These are phyloP conservation scores for Tylopilus rubrobrunneus DNA, from an alignment of 768 basidiomycete genomes.

Conservation along the genomic window DNA sequence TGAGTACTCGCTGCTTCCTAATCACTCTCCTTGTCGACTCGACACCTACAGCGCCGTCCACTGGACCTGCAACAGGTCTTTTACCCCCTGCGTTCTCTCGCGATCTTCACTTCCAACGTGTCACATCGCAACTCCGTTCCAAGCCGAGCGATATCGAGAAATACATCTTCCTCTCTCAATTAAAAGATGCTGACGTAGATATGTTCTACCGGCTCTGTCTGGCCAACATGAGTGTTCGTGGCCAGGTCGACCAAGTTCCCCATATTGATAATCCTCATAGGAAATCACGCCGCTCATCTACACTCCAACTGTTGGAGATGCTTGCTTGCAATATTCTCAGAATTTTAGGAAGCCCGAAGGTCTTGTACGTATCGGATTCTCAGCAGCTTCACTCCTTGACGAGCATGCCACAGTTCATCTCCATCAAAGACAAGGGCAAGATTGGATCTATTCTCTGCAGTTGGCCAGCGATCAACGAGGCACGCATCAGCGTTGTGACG, in stretches of 20 bases:
- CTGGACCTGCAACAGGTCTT: conserved; percentile 44
- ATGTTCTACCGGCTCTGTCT: conserved; percentile 80
- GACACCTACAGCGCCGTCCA: conserved; percentile 35
- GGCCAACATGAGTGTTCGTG: conserved; percentile 48
- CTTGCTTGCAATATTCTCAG: conserved; percentile 78
- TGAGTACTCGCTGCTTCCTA: conserved; percentile 24
- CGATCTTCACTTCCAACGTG: conserved; percentile 52
- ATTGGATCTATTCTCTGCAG: conserved; percentile 65
- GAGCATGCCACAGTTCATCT: conserved; percentile 54
- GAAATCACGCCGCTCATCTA: conserved; percentile 79
- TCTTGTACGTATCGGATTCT: conserved; percentile 40
- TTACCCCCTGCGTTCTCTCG: conserved; percentile 56
- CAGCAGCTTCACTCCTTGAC: not conserved
- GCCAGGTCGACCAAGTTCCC: not conserved
- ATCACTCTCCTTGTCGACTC: conserved; percentile 3
- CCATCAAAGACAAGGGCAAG: conserved; percentile 79
- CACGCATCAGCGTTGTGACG: conserved; percentile 90
- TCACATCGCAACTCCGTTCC: conserved; percentile 66
- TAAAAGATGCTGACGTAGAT: conserved; percentile 67
- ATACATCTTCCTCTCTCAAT: conserved; percentile 76
- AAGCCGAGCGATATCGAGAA: conserved; percentile 76
- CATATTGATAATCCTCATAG: conserved; percentile 20
- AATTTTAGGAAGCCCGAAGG: conserved; percentile 76
- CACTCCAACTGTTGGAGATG: conserved; percentile 90
- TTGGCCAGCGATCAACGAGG: conserved; percentile 69